phyloP scores from a whole-genome alignment of 257 asterid species.

The Oldenlandia corymbosa region DNA sequence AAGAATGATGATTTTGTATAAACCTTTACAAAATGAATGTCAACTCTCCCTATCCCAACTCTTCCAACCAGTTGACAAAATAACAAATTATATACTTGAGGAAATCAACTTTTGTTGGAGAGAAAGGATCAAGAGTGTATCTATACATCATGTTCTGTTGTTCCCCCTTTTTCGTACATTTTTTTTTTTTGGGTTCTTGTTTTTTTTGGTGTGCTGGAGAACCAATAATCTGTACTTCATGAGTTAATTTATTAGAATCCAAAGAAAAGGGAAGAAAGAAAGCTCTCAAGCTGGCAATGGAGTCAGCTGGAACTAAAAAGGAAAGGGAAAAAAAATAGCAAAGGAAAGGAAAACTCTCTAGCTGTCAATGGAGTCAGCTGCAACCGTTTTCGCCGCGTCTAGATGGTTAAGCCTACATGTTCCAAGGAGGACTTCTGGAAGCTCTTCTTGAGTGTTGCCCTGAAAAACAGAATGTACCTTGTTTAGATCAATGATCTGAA shows the following conservation, averaged over 20 bases:
- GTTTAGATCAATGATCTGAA: not conserved
- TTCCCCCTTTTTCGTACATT: not conserved
- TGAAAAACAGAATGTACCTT: constrained; percentile 19
- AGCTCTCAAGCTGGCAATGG: constrained; percentile 22
- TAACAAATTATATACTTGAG: not conserved
- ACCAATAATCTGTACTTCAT: not conserved
- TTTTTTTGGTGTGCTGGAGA: no score
- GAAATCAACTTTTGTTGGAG: constrained; percentile 4
- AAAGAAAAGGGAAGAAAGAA: not conserved
- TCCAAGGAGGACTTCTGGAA: constrained; percentile 76
- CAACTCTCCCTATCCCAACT: not conserved
- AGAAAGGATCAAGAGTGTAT: not conserved
- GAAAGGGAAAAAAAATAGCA: not conserved
- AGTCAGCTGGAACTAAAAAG: constrained; percentile 31
- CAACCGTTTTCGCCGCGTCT: constrained; percentile 58
- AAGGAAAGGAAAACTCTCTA: no score
- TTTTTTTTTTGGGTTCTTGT: not conserved
- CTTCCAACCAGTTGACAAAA: no score
- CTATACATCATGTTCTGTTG: not conserved
- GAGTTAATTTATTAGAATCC: not conserved
- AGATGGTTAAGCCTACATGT: constrained; percentile 84
- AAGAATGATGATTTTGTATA: constrained; percentile 1
- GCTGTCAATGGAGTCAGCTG: constrained; percentile 33
- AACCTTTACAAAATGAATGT: constrained; percentile 9
- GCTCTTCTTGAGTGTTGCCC: constrained; percentile 78